phyloP scores from a whole-genome alignment of 2,329 filamentous ascomycete species.

The Xylaria hypoxylon region DNA sequence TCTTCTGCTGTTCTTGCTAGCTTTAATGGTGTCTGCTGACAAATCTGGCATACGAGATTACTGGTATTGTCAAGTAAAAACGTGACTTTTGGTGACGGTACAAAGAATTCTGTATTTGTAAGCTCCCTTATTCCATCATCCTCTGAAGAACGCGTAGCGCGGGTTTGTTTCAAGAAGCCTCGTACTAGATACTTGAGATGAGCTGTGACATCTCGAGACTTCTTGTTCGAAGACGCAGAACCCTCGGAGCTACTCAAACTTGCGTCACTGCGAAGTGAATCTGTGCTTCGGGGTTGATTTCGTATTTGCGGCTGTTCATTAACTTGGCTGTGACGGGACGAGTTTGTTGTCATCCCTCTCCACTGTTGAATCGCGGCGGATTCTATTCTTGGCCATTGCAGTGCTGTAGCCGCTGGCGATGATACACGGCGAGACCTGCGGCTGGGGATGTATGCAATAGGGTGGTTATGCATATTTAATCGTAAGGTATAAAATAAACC shows the following conservation, averaged over 20 bases:
- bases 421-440: not conserved
- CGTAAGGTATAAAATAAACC: too few relatives aligned
- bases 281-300: not conserved
- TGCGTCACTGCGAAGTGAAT: slow-evolving; percentile 11
- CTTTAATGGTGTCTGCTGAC: slow-evolving; percentile 34
- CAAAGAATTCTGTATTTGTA: slow-evolving; percentile 37
- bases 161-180: slow-evolving; percentile 26
- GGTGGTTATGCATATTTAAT: not conserved
- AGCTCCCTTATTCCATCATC: not conserved
- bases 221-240: not conserved
- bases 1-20: slow-evolving; percentile 27
- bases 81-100: slow-evolving; percentile 45
- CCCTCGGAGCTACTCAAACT: not conserved
- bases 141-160: not conserved
- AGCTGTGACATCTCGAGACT: slow-evolving; percentile 13
- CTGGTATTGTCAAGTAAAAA: slow-evolving; percentile 47
- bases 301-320: not conserved
- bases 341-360: not conserved
- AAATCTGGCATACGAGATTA: slow-evolving; percentile 46
- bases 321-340: not conserved
- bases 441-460: not conserved
- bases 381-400: not conserved
- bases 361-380: slow-evolving; percentile 10
- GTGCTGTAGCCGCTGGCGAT: not conserved
- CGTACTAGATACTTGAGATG: slow-evolving; percentile 39